Evolutionary conservation across 2,329 filamentous ascomycete genomes (phyloP), one percentile per base, ranked within the genome.

Genomic region (Trichophyton schoenleinii): DNA sequence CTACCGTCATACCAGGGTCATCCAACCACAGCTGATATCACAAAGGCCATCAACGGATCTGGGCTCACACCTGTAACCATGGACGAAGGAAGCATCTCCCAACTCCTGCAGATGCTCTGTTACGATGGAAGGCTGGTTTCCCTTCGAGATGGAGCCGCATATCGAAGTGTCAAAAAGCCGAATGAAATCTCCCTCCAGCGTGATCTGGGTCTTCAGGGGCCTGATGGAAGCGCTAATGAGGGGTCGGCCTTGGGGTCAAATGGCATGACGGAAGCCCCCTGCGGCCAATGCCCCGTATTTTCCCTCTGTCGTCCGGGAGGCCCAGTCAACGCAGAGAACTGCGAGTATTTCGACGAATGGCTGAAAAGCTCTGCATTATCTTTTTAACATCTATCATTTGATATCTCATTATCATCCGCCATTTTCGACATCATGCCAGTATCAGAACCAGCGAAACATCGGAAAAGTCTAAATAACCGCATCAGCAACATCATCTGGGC

Each of bases 291-390:
- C 73, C 94, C 94, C 0, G 92, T 96, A 1, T 96, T 96, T 71
- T 87, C 94, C 62, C 80, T 97, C 1, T 99, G 94, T 71, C 87
- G 89, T 66, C 89, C 95, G 63, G 91, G 90, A 5, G 92, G 92
- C 0, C 89, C 91, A 0, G 90, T 99, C 22, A 95, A 87, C 68
- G 89, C 92, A 0, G 87, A 85, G 66, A 95, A 87, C 58, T 99
- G 94, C 74, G 87, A 90, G 60, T 99, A 99, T 71, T 96, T 95
- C 70, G 83, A 88, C 65, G 83, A 86, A 59, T 99, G 94, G 94
- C 74, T 96, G 53, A 81, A 69, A 60, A 58, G 41, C 15, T 72
- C 69, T 64, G 68, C 70, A 8, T 68, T 75, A 34, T 70, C 69
- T 18, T 75, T 75, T 53, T 75, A 63, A 70, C 11, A 3, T 11